Evolutionary conservation across 306 rosid species (phyloP).

Genomic region (Astragalus membranaceus): DNA sequence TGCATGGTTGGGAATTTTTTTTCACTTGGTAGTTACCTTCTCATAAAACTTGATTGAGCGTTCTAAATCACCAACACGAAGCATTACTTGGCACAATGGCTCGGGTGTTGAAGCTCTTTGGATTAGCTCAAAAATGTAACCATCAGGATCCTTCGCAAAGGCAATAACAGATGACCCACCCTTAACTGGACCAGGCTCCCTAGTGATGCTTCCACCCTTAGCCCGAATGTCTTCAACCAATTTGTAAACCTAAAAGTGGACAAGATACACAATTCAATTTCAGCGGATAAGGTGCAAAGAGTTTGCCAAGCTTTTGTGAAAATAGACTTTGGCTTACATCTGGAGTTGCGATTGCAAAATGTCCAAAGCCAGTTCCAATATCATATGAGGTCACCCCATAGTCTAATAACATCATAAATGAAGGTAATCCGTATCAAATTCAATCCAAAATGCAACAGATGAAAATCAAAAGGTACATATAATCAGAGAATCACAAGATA

Average conservation of each 20-base stretch:
- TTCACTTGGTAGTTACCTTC: conserved; percentile 42
- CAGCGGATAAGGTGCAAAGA: conserved; percentile 1
- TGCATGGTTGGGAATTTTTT: neutral
- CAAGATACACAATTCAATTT: conserved; percentile 9
- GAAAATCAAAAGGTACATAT: neutral
- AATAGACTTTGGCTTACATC: conserved; percentile 51
- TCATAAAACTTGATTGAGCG: conserved; percentile 87
- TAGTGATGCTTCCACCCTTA: conserved; percentile 69
- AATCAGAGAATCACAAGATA: neutral
- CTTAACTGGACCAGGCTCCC: conserved; percentile 90
- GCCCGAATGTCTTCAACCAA: conserved; percentile 65
- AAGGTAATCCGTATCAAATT: conserved; percentile 1
- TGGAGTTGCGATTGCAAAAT: conserved; percentile 76
- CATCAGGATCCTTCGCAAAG: conserved; percentile 93
- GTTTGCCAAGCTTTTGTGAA: neutral
- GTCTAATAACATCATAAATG: conserved; percentile 36
- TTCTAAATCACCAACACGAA: conserved; percentile 90
- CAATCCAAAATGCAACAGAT: conserved; percentile 1
- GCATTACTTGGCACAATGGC: conserved; percentile 96
- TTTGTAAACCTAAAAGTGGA: conserved; percentile 57
- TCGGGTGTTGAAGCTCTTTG: conserved; percentile 76
- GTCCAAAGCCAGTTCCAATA: conserved; percentile 93
- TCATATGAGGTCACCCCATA: conserved; percentile 82
- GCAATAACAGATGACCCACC: conserved; percentile 73
- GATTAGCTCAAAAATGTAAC: conserved; percentile 74